These are phyloP conservation scores for Neurospora intermedia DNA, from an alignment of 495 filamentous ascomycete species.

Conservation along the genomic window DNA sequence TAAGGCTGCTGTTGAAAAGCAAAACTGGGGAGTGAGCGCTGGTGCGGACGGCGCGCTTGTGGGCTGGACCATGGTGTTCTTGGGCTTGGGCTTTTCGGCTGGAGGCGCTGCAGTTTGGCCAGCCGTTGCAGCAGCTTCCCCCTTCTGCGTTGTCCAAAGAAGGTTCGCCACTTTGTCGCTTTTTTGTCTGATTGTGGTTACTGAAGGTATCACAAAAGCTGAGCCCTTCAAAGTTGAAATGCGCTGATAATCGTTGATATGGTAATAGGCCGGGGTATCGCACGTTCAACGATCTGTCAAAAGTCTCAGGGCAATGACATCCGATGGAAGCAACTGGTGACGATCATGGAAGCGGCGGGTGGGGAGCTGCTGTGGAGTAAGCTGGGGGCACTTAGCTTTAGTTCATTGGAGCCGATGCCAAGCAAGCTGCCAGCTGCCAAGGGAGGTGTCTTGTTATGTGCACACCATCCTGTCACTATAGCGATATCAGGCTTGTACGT, in stretches of 20 bases:
- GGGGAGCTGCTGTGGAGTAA: not conserved
- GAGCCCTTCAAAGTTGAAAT: not conserved
- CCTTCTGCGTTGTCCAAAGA: slow-evolving; percentile 6
- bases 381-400: not conserved
- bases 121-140: slow-evolving; percentile 4
- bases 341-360: not conserved
- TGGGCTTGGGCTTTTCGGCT: not conserved
- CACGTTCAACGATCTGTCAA: not conserved
- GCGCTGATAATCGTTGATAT: not conserved
- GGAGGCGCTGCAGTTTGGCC: slow-evolving; percentile 2
- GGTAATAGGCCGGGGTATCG: not conserved
- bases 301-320: not conserved
- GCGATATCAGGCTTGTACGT: not conserved
- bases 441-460: not conserved
- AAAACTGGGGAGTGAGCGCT: slow-evolving; percentile 74
- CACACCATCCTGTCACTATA: not conserved
- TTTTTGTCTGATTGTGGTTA: not conserved
- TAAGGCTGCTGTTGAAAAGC: slow-evolving; percentile 76
- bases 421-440: not conserved
- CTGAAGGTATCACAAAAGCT: not conserved
- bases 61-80: slow-evolving; percentile 50
- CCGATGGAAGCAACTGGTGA: not conserved
- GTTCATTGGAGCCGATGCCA: not conserved
- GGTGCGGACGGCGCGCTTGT: slow-evolving; percentile 38
- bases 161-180: not conserved